Evolutionary conservation across 176 grass and related monocot species (phyloP), one percentile per base, ranked within the genome.

Genomic region (Eleusine indica): DNA sequence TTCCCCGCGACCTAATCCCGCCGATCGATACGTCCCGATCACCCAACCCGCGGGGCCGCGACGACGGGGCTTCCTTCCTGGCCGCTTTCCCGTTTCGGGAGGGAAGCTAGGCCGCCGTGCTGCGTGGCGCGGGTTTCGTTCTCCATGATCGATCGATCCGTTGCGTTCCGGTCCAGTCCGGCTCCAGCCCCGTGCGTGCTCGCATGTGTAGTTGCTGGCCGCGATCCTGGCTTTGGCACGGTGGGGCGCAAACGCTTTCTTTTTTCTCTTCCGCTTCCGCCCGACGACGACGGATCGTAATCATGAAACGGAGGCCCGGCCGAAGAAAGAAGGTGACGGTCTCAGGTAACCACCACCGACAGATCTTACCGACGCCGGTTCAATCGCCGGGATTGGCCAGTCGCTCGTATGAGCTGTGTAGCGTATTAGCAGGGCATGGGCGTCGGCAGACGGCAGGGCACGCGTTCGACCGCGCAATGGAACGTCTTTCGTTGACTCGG

Each of bases 11-110:
- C 56, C 56, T 4, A 58, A n/a, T 10, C 56, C 19, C 19, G 54
- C 54, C 54, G 80, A 83, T 72, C 67, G 86, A 88, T 78, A 83
- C 80, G 74, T 79, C 80, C 68, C 74, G 0, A 41, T 84, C 86
- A 58, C 80, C 25, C 5, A 67, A 49, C 49, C 64, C 63, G 63
- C 28, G 28, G 28, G 63, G 12, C 25, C 58, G 58, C n/a, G n/a
- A 22, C 58, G 38, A 19, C 37, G 74, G 19, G 32, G 53, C 38
- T 58, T 42, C 9, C 77, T 22, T 52, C 60, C 32, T 15, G 8
- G 64, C 49, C 25, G 74, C 85, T 86, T 86, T 81, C 48, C 72
- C 18, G 65, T 63, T 51, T 61, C 14, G 64, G 64, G 77, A 68
- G 9, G 40, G 40, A 4, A 25, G 25, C 25, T 25, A 10, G 7